Evolutionary conservation across 2,329 filamentous ascomycete genomes (phyloP), one percentile per base, ranked within the genome.

Genomic region (Fusarium sp.): DNA sequence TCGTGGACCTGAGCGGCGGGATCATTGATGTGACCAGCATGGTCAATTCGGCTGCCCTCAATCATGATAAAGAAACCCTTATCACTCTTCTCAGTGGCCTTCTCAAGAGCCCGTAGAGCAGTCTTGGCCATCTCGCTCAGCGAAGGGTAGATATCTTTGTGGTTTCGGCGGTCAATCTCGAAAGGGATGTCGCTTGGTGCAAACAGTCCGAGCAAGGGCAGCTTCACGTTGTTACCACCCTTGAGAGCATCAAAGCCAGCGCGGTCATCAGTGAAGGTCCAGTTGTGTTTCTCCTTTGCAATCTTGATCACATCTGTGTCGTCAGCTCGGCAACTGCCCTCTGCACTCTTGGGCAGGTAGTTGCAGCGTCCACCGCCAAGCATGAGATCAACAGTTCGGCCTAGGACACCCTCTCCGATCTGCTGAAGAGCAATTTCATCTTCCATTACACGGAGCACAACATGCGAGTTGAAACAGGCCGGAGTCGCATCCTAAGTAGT

Each of bases 11-110:
- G 92, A 1, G 92, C 91, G 11, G 91, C 92, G 0, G 92, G 92
- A 73, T 96, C 92, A 72, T 96, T 96, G 67, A 87, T 88, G 77
- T 96, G 92, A 8, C 94, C 96, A 6, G 96, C 95, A 77, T 99
- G 96, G 75, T 99, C 96, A 74, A 99, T 98, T 41, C 96, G 87
- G 74, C 93, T 97, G 6, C 94, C 96, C 80, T 99, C 96, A 65
- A 99, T 97, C 95, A 99, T 97, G 73, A 99, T 84, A 81, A 99
- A 99, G 84, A 98, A 99, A 6, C 96, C 96, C 79, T 97, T 89
- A 41, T 98, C 93, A 66, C 88, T 93, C 75, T 94, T 85, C 75
- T 88, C 85, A 0, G 96, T 97, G 0, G 94, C 96, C 62, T 89
- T 89, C 66, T 91, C 91, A 26, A 99, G 86, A 2, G 92, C 89